Evolutionary conservation across 768 basidiomycete genomes (phyloP).

Genomic region (Crucibulum laeve): DNA sequence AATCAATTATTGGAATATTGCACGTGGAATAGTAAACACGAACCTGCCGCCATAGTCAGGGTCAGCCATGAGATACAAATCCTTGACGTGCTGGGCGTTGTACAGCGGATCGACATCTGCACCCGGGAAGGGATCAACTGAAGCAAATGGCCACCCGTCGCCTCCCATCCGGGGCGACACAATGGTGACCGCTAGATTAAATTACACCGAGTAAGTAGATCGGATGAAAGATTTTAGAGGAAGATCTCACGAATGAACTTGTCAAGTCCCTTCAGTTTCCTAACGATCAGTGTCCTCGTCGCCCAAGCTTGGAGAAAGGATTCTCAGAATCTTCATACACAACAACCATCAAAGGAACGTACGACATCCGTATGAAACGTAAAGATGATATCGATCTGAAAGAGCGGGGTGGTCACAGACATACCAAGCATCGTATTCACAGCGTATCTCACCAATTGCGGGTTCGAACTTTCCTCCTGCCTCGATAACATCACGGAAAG

Average conservation of each 20-base stretch:
- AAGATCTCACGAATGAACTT: conserved; percentile 66
- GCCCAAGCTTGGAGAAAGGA: conserved; percentile 75
- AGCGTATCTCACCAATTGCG: conserved; percentile 60
- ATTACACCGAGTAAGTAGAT: not conserved
- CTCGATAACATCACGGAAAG: conserved; percentile 55
- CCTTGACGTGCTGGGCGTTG: conserved; percentile 67
- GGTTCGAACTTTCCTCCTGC: conserved; percentile 43
- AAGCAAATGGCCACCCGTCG: conserved; percentile 86
- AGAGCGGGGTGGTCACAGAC: not conserved
- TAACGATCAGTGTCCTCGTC: conserved; percentile 80
- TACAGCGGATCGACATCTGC: conserved; percentile 76
- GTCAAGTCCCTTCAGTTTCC: conserved; percentile 91
- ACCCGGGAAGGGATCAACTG: conserved; percentile 60
- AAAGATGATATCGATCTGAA: conserved; percentile 88
- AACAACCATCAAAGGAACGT: conserved; percentile 20
- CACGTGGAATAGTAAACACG: conserved; percentile 7
- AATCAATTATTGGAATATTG: not conserved
- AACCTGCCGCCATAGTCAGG: conserved; percentile 70
- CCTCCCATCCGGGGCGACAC: conserved; percentile 86
- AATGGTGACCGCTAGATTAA: conserved; percentile 59
- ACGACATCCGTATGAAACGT: conserved; percentile 87
- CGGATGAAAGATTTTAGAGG: not conserved
- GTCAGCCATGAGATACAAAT: conserved; percentile 78
- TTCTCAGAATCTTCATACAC: too few relatives aligned
- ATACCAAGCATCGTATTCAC: not conserved